Percentiles rank a stretch among this genome's conserved stretches.
These are phyloP conservation scores for Podila verticillata DNA, from an alignment of 192 early-diverging fungal species.

Conservation along the genomic window DNA sequence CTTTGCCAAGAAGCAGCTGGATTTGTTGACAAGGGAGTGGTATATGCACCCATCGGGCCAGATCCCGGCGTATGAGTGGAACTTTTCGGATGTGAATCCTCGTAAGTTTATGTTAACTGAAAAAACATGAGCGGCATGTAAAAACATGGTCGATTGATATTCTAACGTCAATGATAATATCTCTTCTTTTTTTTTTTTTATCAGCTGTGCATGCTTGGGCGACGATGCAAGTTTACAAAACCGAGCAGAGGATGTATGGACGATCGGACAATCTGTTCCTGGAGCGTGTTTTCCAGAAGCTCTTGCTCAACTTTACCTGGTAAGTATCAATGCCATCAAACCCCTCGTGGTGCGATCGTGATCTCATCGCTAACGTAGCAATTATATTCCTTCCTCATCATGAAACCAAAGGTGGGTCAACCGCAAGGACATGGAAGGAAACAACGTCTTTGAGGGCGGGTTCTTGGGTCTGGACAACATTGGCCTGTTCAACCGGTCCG, in stretches of 20 bases:
- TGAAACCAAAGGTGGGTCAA: slow-evolving; percentile 57
- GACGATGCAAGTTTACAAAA: slow-evolving; percentile 38
- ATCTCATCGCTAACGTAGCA: neutral
- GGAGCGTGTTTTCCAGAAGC: slow-evolving; percentile 45
- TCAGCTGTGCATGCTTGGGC: slow-evolving; percentile 50
- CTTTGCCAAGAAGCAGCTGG: slow-evolving; percentile 45
- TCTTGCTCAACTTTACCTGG: slow-evolving; percentile 48
- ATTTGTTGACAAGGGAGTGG: slow-evolving; percentile 48
- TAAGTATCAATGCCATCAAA: slow-evolving; percentile 19
- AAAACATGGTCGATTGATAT: too few relatives aligned
- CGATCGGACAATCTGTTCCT: slow-evolving; percentile 25
- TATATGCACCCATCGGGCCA: slow-evolving; percentile 50
- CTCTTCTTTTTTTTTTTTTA: slow-evolving; percentile 9
- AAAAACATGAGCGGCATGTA: neutral
- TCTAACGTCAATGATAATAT: neutral
- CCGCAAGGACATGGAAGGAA: slow-evolving; percentile 59
- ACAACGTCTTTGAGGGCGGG: slow-evolving; percentile 65
- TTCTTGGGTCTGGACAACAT: slow-evolving; percentile 68
- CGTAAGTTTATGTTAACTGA: slow-evolving; percentile 27
- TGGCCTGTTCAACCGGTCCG: slow-evolving; percentile 64
- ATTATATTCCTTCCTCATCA: neutral
- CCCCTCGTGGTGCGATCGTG: neutral
- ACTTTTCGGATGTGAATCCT: slow-evolving; percentile 51
- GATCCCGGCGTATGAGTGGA: slow-evolving; percentile 51
- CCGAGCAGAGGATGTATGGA: slow-evolving; percentile 31